These are phyloP conservation scores for Hypomyces perniciosus DNA, from an alignment of 2,329 filamentous ascomycete genomes.

Conservation along the genomic window DNA sequence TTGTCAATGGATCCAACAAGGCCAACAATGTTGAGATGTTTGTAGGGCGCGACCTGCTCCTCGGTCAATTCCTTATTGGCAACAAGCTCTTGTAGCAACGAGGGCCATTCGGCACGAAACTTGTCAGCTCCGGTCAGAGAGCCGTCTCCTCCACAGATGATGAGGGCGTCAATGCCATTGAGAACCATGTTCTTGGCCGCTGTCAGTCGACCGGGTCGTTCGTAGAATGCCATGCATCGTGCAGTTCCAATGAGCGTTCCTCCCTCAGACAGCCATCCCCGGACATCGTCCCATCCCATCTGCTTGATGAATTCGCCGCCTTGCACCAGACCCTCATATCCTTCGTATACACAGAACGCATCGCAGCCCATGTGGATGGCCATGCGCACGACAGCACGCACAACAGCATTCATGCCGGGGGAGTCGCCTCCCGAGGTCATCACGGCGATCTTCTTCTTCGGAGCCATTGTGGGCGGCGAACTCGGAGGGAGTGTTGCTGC, in stretches of 20 bases:
- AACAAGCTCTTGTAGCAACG: conserved; percentile 79
- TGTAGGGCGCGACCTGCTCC: conserved; percentile 69
- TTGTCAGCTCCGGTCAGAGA: conserved; percentile 92
- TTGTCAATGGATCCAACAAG: conserved; percentile 98
- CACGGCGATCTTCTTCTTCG: conserved; percentile 69
- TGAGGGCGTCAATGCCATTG: conserved; percentile 87
- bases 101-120: conserved; percentile 89
- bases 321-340: conserved; percentile 89
- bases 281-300: conserved; percentile 89
- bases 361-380: conserved; percentile 79
- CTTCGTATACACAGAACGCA: conserved; percentile 79
- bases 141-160: conserved; percentile 96
- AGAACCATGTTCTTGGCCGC: conserved; percentile 93
- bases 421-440: conserved; percentile 95
- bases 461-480: conserved; percentile 33
- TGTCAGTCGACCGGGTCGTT: conserved; percentile 73
- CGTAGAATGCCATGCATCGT: conserved; percentile 85
- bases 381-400: conserved; percentile 86
- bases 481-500: conserved; percentile 12
- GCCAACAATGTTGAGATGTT: conserved; percentile 90
- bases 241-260: conserved; percentile 96
- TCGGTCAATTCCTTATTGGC: conserved; percentile 61
- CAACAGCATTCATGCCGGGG: conserved; percentile 89
- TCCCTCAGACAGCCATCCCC: conserved; percentile 88
- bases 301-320: conserved; percentile 82